Evolutionary conservation across 805 yeast genomes (phyloP).

Genomic region (Kluyveromyces starmeri): DNA sequence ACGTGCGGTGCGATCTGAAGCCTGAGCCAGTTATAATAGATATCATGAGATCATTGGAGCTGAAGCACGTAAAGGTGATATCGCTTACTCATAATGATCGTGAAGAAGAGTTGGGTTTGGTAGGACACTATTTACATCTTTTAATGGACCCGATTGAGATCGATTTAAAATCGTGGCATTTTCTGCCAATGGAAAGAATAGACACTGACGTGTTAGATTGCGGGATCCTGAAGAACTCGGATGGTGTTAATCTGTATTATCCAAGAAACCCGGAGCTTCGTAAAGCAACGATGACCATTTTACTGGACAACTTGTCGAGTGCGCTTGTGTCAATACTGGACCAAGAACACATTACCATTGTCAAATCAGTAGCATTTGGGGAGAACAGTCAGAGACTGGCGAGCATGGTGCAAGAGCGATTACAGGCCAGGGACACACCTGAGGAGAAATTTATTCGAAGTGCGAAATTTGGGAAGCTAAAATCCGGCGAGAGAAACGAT

Average conservation of each 20-base stretch:
- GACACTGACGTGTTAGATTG: slow-evolving; percentile 23
- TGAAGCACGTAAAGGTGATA: slow-evolving; percentile 9
- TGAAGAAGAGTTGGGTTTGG: not conserved
- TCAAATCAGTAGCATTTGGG: slow-evolving; percentile 23
- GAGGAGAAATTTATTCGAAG: slow-evolving; percentile 19
- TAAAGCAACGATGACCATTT: slow-evolving; percentile 18
- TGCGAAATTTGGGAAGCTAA: slow-evolving; percentile 28
- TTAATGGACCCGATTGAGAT: slow-evolving; percentile 3
- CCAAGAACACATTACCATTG: slow-evolving; percentile 18
- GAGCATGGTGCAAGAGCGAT: slow-evolving; percentile 13
- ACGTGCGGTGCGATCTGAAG: slow-evolving; percentile 16
- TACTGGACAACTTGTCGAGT: slow-evolving; percentile 23
- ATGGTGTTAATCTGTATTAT: slow-evolving; percentile 20
- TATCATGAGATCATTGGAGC: slow-evolving; percentile 5
- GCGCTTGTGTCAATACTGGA: slow-evolving; percentile 16
- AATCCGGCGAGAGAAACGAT: slow-evolving; percentile 49
- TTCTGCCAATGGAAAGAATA: slow-evolving; percentile 20
- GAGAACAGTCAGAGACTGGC: slow-evolving; percentile 15
- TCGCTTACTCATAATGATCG: slow-evolving; percentile 2
- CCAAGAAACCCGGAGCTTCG: slow-evolving; percentile 17
- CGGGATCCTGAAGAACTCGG: slow-evolving; percentile 16
- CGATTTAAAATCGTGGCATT: slow-evolving; percentile 14
- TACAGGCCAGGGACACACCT: slow-evolving; percentile 9
- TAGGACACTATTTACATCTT: not conserved
- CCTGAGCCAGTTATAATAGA: slow-evolving; percentile 11